Percentiles rank a stretch among this genome's conserved stretches.
Conservation (phyloP, 1,284 basidiomycete species). For the Sanghuangporus sanghuang region DNA sequence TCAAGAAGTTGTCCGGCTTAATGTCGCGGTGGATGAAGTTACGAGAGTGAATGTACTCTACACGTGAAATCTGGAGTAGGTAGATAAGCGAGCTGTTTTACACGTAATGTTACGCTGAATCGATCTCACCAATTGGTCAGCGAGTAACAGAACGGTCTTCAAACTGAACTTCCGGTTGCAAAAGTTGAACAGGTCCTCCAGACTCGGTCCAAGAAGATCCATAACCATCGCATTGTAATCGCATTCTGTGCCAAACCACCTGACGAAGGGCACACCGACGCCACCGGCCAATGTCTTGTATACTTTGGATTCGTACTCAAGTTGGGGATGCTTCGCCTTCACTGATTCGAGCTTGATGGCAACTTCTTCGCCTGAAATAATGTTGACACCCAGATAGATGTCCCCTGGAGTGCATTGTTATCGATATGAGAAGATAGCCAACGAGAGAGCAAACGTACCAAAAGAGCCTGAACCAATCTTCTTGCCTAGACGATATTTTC, state of each 20-base stretch:
- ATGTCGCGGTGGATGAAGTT: conserved; percentile 99
- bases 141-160: conserved; percentile 95
- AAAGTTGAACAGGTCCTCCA: conserved; percentile 99
- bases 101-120: conserved; percentile 16
- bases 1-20: conserved; percentile 99
- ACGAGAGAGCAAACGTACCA: conserved; percentile 50
- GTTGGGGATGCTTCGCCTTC: conserved; percentile 99
- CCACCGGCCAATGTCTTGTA: conserved; percentile 98
- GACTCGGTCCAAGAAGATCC: conserved; percentile 93
- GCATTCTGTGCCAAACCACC: conserved; percentile 98
- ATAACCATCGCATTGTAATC: conserved; percentile 99
- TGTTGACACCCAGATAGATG: conserved; percentile 99
- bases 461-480: conserved; percentile 99
- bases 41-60: conserved; percentile 98
- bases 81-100: conserved; percentile 5
- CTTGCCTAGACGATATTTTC: conserved; percentile 98
- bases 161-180: conserved; percentile 98
- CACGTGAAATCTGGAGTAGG: conserved; percentile 81
- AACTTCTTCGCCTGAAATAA: conserved; percentile 99
- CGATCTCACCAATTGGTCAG: conserved; percentile 85
- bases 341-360: conserved; percentile 99
- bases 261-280: conserved; percentile 96
- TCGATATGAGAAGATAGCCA: not conserved
- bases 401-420: conserved; percentile 59
- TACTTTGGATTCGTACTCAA: conserved; percentile 97